Conservation (phyloP, 1,139 yeast genomes). For the Taphrina pruni region DNA sequence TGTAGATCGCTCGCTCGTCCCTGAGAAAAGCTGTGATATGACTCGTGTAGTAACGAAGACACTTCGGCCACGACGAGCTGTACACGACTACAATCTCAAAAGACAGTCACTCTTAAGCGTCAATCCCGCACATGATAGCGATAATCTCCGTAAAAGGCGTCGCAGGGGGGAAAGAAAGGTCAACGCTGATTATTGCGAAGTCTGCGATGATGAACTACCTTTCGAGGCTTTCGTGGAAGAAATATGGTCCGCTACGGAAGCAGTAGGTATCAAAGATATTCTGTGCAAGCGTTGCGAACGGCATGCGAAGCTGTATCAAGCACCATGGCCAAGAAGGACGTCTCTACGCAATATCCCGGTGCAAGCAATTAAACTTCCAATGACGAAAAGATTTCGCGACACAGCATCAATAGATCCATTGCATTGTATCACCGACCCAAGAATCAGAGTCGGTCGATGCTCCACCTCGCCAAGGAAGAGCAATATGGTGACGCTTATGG, state of each 20-base stretch:
- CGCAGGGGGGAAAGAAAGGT: background rate
- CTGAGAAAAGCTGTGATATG: background rate
- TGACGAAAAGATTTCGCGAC: background rate
- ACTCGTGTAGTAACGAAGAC: background rate
- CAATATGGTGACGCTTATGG: background rate
- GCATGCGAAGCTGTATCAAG: slow-evolving; percentile 30
- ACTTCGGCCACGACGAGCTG: slow-evolving; percentile 25
- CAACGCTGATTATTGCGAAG: slow-evolving; percentile 19
- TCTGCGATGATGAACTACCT: slow-evolving; percentile 30
- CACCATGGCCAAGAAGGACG: slow-evolving; percentile 37
- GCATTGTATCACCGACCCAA: background rate
- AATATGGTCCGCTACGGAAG: slow-evolving; percentile 5
- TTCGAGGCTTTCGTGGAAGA: slow-evolving; percentile 1
- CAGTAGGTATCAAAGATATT: slow-evolving; percentile 2
- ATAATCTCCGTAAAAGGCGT: background rate
- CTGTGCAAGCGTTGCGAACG: slow-evolving; percentile 37
- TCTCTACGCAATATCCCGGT: background rate
- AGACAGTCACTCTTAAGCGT: slow-evolving; percentile 21
- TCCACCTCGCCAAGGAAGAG: slow-evolving; percentile 6
- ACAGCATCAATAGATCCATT: background rate
- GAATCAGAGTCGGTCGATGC: no score
- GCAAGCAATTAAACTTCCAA: background rate
- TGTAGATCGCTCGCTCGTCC: background rate
- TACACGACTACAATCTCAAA: slow-evolving; percentile 29
- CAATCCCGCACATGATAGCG: slow-evolving; percentile 2